Evolutionary conservation across 495 filamentous ascomycete species (phyloP), one percentile per base, ranked within the genome.

Genomic region (Apiosordaria backusii): DNA sequence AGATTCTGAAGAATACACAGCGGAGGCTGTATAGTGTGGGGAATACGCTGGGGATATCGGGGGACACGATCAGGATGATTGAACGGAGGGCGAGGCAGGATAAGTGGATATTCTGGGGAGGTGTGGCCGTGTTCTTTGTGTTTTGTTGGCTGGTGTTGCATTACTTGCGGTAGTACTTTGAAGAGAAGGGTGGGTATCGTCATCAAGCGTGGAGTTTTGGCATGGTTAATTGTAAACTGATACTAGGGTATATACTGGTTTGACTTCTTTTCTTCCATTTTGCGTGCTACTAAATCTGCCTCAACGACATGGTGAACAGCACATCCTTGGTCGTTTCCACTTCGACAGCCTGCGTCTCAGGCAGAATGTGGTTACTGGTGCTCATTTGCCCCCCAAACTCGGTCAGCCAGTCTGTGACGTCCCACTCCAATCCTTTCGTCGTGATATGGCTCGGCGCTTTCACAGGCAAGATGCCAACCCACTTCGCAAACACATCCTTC

Each of bases 31-130:
- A 98, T 73, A 92, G 86, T 74, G 92, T 97, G 22, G 95, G 91
- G 6, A 98, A 96, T 72, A 98, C 96, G 27, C 78, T 99, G 67
- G 95, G 95, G 7, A 85, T 99, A 45, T 93, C 89, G 75, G 93
- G 94, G 27, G 96, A 98, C 75, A 99, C 95, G 4, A 99, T 99
- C 64, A 86, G 96, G 16, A 97, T 93, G 91, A 83, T 99, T 60
- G 93, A 98, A 77, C 81, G 95, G 72, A 84, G 95, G 67, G 93
- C 95, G 61, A 89, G 85, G 77, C 88, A 97, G 82, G 95, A 99
- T 72, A 97, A 97, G 79, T 98, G 93, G 94, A 96, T 99, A 26
- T 99, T 99, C 76, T 90, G 90, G 86, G 89, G 76, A 16, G 92
- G 95, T 0, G 92, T 96, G 22, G 76, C 96, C 40, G 74, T 93